Conservation (phyloP, 1,284 basidiomycete genomes). For the Phylloporus sp. region DNA sequence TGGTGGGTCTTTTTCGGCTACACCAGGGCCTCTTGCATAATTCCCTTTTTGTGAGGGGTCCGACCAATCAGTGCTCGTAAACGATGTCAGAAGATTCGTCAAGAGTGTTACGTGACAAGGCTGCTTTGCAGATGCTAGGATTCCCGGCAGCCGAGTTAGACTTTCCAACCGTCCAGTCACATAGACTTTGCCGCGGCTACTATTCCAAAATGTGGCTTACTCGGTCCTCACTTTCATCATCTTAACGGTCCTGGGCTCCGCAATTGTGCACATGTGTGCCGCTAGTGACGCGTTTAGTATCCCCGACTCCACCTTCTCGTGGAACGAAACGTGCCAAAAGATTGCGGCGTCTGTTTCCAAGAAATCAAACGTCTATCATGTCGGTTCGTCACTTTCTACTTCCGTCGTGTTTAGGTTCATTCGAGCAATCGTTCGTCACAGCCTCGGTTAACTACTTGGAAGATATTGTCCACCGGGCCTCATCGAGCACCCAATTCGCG, state of each 20-base stretch:
- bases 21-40: too few species aligned
- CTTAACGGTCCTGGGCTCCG: neutral
- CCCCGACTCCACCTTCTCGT: neutral
- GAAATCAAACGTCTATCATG: constrained; percentile 22
- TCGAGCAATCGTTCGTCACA: neutral
- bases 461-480: constrained; percentile 52
- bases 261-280: neutral
- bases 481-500: constrained; percentile 46
- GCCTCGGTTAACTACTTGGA: constrained; percentile 5
- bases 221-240: neutral
- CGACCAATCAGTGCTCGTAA: too few species aligned
- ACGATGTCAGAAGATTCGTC: too few species aligned
- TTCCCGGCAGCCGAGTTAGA: too few species aligned
- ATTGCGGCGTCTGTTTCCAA: constrained; percentile 13
- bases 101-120: too few species aligned
- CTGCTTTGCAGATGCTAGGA: too few species aligned
- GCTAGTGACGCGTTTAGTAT: neutral
- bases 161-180: too few species aligned
- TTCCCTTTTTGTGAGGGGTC: too few species aligned
- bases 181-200: too few species aligned
- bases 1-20: too few species aligned
- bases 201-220: neutral
- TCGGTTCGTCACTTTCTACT: neutral
- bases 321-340: neutral
- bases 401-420: neutral